A percentile compares a stretch with the other conserved stretches of the same genome.
Conservation (phyloP, 2,329 filamentous ascomycete species). For the Fusarium sp. region DNA sequence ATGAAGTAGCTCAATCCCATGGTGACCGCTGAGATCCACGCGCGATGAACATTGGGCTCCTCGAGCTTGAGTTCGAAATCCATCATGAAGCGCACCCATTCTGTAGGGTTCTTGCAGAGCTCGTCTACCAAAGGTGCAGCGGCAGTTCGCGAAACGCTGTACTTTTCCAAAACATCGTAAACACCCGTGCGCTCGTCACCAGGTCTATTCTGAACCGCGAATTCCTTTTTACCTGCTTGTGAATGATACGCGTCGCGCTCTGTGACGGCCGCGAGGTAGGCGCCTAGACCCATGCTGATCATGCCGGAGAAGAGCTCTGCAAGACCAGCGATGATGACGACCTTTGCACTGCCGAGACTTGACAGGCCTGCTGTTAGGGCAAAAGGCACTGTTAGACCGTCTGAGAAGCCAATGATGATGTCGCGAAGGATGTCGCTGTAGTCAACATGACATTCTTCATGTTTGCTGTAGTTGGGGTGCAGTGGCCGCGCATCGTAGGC, state of each 20-base stretch:
- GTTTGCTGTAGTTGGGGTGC: constrained; percentile 38
- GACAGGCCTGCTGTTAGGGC: constrained; percentile 80
- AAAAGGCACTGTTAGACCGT: constrained; percentile 83
- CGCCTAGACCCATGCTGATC: constrained; percentile 82
- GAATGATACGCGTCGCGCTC: constrained; percentile 63
- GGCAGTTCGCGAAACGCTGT: constrained; percentile 57
- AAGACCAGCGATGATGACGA: constrained; percentile 77
- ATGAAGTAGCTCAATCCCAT: constrained; percentile 77
- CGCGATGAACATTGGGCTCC: constrained; percentile 55
- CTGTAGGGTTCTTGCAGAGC: constrained; percentile 58
- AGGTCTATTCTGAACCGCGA: constrained; percentile 56
- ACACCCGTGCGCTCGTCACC: constrained; percentile 59
- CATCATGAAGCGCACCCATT: constrained; percentile 69
- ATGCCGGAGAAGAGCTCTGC: constrained; percentile 80
- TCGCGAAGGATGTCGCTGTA: constrained; percentile 65
- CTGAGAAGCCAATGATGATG: constrained; percentile 79
- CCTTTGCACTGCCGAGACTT: constrained; percentile 69
- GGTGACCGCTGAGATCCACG: constrained; percentile 69
- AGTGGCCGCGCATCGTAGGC: constrained; percentile 31
- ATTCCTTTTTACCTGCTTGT: constrained; percentile 58
- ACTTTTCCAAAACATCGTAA: constrained; percentile 62
- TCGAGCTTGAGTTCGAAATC: constrained; percentile 65
- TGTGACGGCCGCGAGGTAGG: constrained; percentile 73
- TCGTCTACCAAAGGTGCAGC: constrained; percentile 60
- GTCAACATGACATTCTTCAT: constrained; percentile 46